phyloP scores from a whole-genome alignment of 768 basidiomycete genomes.

The Goffeauzyma gilvescens region DNA sequence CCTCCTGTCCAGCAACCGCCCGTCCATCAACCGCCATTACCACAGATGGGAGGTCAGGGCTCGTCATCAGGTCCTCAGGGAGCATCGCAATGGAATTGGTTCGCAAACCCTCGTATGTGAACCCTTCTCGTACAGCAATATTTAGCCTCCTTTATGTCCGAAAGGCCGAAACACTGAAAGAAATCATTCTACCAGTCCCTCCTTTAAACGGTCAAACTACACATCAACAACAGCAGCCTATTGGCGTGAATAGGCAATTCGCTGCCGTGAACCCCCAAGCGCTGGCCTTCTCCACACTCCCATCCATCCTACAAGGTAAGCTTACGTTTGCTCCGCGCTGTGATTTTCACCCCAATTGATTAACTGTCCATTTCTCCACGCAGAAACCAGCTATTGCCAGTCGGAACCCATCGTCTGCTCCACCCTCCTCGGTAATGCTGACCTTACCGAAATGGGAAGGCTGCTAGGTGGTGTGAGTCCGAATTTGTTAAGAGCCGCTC shows the following conservation, averaged over 20 bases:
- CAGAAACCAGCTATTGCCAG: background rate
- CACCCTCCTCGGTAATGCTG: background rate
- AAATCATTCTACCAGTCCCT: background rate
- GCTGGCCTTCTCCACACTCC: too few species aligned
- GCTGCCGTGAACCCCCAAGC: background rate
- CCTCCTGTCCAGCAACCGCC: too few species aligned
- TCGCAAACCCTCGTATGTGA: conserved; percentile 13
- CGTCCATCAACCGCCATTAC: too few species aligned
- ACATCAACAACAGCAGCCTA: background rate
- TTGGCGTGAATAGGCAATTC: conserved; percentile 5
- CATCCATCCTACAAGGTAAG: too few species aligned
- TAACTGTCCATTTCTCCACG: too few species aligned
- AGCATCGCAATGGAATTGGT: conserved; percentile 24
- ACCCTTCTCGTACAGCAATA: background rate
- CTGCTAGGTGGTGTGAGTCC: background rate
- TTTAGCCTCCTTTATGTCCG: too few species aligned
- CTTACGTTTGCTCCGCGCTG: conserved; percentile 1
- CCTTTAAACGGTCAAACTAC: background rate
- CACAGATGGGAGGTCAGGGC: conserved; percentile 27
- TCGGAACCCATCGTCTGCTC: conserved; percentile 2
- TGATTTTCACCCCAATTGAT: background rate
- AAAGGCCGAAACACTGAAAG: too few species aligned
- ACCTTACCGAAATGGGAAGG: background rate
- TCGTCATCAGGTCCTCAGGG: conserved; percentile 13
- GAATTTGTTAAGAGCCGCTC: background rate